Base-by-base conservation (phyloP, 2,329 filamentous ascomycete species). In the Corynespora cassiicola region DNA sequence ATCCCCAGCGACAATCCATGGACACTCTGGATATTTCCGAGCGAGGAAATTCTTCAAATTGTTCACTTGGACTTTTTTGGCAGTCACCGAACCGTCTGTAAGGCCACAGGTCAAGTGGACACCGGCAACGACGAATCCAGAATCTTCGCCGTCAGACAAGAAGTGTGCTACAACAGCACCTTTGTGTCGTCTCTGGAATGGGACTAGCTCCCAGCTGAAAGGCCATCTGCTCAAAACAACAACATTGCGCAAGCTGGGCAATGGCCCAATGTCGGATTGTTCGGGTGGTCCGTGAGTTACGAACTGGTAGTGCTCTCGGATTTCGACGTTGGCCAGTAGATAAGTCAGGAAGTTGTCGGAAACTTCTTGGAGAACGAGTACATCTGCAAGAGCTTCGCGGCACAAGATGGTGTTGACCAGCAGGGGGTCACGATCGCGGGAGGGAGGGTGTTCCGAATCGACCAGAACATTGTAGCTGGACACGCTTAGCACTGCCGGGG, bases 21-120 rank as follows among this genome's bases (percentile, higher is more conserved):
- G 72, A 23, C 75, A 72, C 0, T 61, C 37, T 1, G 65, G 46
- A 30, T 80, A 76, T 0, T 63, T 50, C 1, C 45, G 50, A 1
- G 62, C 56, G 11, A 86, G 50, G 54, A 82, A 64, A 6, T 59
- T 58, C 2, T 78, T 54, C 1, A 87, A 56, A 14, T 63, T 71
- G 29, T 76, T 72, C 10, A 86, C 57, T 50, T 87, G 82, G 1
- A 68, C 63, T 46, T 75, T 78, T 59, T 85, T 86, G 1, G 75
- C 70, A 2, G 72, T 69, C 4, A 86, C 73, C 2, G 81, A 75
- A 5, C 75, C 75, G 36, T 86, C 78, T 1, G 77, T 80, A 5
- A 87, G 65, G 6, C 82, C 83, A 39, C 78, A 77, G 2, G 78
- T 84, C 2, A 87, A 70, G 56, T 87, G 84, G 6, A 85, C 74